phyloP scores from a whole-genome alignment of 108 stramenopile species.

The Epithemia pelagica region DNA sequence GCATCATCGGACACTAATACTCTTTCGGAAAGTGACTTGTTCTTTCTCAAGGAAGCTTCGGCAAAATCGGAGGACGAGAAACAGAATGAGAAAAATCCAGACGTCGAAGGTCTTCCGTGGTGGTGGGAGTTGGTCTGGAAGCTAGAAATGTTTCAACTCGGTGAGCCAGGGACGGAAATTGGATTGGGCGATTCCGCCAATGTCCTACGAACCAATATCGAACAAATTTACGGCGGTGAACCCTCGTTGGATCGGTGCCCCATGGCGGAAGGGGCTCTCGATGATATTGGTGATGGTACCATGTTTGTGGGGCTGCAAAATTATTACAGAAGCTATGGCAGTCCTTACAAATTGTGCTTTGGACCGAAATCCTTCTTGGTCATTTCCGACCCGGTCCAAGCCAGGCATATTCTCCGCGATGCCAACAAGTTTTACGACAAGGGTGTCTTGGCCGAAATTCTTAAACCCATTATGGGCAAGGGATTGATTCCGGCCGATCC shows the following conservation, averaged over 20 bases:
- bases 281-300: conserved; percentile 86
- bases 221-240: conserved; percentile 93
- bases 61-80: no score
- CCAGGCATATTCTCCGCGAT: conserved; percentile 78
- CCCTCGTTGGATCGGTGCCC: conserved; percentile 86
- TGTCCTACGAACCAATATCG: conserved; percentile 85
- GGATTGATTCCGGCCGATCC: conserved; percentile 87
- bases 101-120: conserved; percentile 53
- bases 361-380: conserved; percentile 96
- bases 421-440: conserved; percentile 83
- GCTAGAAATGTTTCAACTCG: conserved; percentile 55
- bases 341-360: conserved; percentile 94
- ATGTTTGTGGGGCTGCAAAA: conserved; percentile 89
- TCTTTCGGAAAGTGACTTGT: no score
- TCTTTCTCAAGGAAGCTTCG: neutral
- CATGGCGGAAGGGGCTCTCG: conserved; percentile 88
- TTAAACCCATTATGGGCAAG: conserved; percentile 93
- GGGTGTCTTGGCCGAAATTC: conserved; percentile 84
- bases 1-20: neutral
- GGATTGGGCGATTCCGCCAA: conserved; percentile 77
- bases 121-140: conserved; percentile 88
- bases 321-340: conserved; percentile 73
- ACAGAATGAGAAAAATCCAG: neutral
- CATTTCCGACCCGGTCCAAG: conserved; percentile 87
- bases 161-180: conserved; percentile 52